These are phyloP conservation scores for Russula foetens DNA, from an alignment of 768 basidiomycete species.

Conservation along the genomic window DNA sequence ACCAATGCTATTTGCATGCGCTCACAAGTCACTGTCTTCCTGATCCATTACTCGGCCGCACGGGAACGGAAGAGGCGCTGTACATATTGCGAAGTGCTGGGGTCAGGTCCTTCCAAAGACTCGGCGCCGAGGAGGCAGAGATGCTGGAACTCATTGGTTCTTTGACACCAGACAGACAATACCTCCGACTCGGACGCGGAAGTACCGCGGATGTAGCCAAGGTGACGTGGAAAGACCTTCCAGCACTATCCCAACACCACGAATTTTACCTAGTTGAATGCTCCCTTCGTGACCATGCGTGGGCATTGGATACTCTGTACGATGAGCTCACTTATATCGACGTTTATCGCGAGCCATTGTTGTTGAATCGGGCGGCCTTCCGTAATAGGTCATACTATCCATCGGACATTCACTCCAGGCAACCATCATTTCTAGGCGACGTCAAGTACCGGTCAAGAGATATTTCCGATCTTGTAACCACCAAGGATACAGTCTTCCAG, in stretches of 20 bases:
- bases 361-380: background rate
- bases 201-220: background rate
- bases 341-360: background rate
- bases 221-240: background rate
- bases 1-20: constrained; percentile 38
- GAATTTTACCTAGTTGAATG: background rate
- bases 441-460: background rate
- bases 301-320: background rate
- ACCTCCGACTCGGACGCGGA: background rate
- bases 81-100: constrained; percentile 32
- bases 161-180: background rate
- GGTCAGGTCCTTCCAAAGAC: constrained; percentile 33
- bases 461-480: background rate
- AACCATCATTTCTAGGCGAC: background rate
- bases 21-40: constrained; percentile 34
- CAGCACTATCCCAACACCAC: constrained; percentile 2
- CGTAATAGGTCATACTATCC: constrained; percentile 6
- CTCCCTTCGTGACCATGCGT: background rate
- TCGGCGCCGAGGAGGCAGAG: constrained; percentile 12
- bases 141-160: background rate
- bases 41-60: constrained; percentile 38
- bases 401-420: background rate
- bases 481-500: background rate
- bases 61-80: no score
- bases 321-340: background rate